These are phyloP conservation scores for Suillus cothurnatus DNA, from an alignment of 768 basidiomycete genomes.

Conservation along the genomic window DNA sequence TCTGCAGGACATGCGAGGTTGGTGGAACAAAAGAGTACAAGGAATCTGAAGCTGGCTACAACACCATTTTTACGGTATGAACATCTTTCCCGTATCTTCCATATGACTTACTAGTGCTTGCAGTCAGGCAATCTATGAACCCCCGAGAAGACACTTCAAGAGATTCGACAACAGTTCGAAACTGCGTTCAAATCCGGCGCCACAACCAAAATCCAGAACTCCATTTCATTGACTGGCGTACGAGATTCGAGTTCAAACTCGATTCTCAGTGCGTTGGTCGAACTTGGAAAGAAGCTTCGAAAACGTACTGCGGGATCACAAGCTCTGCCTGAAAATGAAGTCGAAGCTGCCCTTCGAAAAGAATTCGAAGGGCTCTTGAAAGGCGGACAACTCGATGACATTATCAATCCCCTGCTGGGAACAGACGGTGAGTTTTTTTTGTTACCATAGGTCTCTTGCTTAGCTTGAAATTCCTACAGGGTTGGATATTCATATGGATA, in stretches of 20 bases:
- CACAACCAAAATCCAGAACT: neutral
- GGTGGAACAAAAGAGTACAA: too few species aligned
- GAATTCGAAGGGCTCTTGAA: conserved; percentile 3
- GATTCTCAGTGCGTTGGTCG: conserved; percentile 4
- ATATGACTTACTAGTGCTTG: too few species aligned
- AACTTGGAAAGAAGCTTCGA: conserved; percentile 10
- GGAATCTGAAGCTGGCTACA: too few species aligned
- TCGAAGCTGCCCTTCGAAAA: neutral
- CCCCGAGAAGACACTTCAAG: too few species aligned
- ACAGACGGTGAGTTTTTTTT: neutral
- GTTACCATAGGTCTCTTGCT: neutral
- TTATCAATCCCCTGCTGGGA: conserved; percentile 8
- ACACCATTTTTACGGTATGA: too few species aligned
- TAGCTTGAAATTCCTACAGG: conserved; percentile 15
- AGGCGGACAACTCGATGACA: neutral
- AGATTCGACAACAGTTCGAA: conserved; percentile 13
- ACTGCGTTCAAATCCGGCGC: neutral
- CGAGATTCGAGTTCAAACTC: neutral
- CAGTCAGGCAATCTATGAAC: too few species aligned
- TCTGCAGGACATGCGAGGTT: too few species aligned
- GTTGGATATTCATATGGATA: conserved; percentile 31
- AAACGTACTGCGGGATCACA: neutral
- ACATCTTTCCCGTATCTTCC: too few species aligned
- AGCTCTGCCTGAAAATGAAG: conserved; percentile 1
- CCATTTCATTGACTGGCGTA: neutral